Percentiles rank a stretch among this genome's conserved stretches.
Evolutionary conservation across 2,329 filamentous ascomycete species (phyloP).

Genomic region (Apiospora pterosperma): DNA sequence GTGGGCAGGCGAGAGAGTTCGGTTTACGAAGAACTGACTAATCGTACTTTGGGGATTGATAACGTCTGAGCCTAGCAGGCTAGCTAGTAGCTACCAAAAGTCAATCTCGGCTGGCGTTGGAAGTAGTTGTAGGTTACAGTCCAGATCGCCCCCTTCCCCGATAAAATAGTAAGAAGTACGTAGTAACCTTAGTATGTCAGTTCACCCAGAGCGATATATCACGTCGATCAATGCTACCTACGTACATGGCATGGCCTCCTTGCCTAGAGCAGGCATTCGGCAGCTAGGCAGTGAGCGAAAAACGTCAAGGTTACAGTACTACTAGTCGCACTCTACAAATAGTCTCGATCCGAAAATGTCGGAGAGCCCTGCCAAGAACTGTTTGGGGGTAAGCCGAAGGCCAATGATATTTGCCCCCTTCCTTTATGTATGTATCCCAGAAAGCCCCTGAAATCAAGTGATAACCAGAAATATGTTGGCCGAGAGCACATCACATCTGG

Average conservation of each 20-base stretch:
- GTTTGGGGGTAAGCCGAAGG: background rate
- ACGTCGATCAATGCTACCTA: background rate
- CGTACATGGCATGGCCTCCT: background rate
- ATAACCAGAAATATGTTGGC: background rate
- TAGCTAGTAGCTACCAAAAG: background rate
- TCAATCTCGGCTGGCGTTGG: background rate
- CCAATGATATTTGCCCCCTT: background rate
- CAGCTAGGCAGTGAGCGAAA: no score
- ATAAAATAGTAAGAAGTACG: background rate
- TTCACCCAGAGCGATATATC: background rate
- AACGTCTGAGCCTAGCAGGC: background rate
- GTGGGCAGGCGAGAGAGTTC: background rate
- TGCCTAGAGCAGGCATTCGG: background rate
- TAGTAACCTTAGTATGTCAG: no score
- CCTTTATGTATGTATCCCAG: no score
- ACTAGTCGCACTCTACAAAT: background rate
- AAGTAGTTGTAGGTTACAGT: background rate
- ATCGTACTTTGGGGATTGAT: background rate
- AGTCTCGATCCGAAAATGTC: constrained; percentile 4
- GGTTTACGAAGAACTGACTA: constrained; percentile 1
- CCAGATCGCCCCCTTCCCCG: background rate
- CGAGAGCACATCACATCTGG: background rate
- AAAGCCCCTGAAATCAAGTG: background rate
- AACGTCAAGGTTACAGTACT: background rate
- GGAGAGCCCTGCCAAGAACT: constrained; percentile 5